phyloP scores from a whole-genome alignment of 148 eudicot genomes.

The Beta vulgaris region DNA sequence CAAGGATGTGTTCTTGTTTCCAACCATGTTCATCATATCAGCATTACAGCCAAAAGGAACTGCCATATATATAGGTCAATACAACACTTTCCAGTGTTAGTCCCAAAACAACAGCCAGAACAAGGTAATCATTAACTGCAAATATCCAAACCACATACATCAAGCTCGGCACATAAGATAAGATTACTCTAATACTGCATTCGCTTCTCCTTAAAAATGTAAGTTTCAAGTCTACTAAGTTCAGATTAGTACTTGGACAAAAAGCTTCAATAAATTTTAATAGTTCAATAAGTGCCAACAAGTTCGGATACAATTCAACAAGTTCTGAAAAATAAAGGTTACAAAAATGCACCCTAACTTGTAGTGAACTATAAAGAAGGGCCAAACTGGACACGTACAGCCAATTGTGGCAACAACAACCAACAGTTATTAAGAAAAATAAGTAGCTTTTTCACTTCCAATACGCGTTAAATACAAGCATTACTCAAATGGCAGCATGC shows the following conservation, averaged over 20 bases:
- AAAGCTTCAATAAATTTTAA: too few species aligned
- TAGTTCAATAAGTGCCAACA: too few species aligned
- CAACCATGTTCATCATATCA: constrained; percentile 28
- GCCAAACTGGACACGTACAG: not conserved
- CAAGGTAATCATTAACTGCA: not conserved
- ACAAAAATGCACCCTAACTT: too few species aligned
- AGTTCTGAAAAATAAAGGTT: too few species aligned
- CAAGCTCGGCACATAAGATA: not conserved
- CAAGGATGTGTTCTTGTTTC: constrained; percentile 31
- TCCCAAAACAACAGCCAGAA: constrained; percentile 2
- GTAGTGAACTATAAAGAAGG: not conserved
- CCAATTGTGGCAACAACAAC: not conserved
- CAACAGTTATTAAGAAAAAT: not conserved
- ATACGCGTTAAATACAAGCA: not conserved
- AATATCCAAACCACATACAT: not conserved
- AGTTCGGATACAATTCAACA: too few species aligned
- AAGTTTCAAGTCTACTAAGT: too few species aligned
- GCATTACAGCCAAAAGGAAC: constrained; percentile 32
- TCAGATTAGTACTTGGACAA: too few species aligned
- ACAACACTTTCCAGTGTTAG: constrained; percentile 3
- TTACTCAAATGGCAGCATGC: not conserved
- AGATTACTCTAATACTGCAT: too few species aligned
- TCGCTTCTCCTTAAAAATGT: too few species aligned
- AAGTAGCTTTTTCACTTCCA: not conserved
- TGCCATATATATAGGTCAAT: constrained; percentile 27